Base-by-base conservation (phyloP, 345 rosid genomes). In the Eucalyptus cloeziana region DNA sequence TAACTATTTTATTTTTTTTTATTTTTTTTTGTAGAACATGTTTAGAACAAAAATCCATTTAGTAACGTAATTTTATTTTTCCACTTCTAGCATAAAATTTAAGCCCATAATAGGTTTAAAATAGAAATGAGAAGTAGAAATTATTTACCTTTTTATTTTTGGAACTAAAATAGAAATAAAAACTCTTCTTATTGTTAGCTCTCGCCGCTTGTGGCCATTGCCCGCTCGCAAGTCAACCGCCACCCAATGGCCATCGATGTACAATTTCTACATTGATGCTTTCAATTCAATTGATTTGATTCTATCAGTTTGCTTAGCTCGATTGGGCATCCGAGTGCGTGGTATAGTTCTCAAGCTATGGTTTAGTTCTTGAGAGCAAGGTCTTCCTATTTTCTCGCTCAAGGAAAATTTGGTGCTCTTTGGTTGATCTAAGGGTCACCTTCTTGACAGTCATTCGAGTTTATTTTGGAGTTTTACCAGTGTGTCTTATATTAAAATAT, bases 131-230 rank as follows among this genome's bases (percentile, higher is more conserved):
- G 24, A 3, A 52, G 24, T 52, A 19, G 10, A 7, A 52, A 52
- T 52, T 17, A 52, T 52, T 52, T 52, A 52, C 24, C 56, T 52
- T 52, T 7, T 1, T 19, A 52, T 52, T 52, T 19, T 0, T 52
- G 1, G 56, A 52, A 52, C 2, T 7, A 0, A 7, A 52, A 52
- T 52, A 52, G 10, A 52, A 52, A 52, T 52, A 3, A 52, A 7
- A 13, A 19, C 1, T 3, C 1, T 52, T 52, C 22, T 3, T 0
- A 19, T 52, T 0, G 4, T 19, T 19, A 0, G 2, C 58, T 19
- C 22, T 52, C 0, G 22, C 9, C 24, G 9, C 24, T 0, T 17
- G 4, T 52, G 24, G 2, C 56, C 56, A 52, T 52, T 0, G 9
- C 24, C 9, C 0, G 2, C 56, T 2, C 4, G 9, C 0, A 52